Percentiles rank a stretch among this genome's conserved stretches.
Evolutionary conservation across 1,284 basidiomycete genomes (phyloP).

Genomic region (Pterulicium gracile): DNA sequence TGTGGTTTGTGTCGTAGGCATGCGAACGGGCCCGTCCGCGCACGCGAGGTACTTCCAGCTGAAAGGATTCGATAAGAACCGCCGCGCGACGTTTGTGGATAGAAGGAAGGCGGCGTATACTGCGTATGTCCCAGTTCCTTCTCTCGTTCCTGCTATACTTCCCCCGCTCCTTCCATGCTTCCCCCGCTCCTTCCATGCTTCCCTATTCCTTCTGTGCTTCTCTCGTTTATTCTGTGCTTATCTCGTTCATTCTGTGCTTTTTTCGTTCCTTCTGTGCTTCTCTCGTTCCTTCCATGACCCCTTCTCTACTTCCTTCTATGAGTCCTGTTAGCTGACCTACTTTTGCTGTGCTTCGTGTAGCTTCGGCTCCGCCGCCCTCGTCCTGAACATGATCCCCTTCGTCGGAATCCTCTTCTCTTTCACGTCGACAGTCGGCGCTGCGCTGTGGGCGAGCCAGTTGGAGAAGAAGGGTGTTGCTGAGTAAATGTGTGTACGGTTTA

Average conservation of each 20-base stretch:
- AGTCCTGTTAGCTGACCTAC: no score
- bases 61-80: slow-evolving; percentile 38
- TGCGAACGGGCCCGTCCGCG: slow-evolving; percentile 46
- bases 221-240: not conserved
- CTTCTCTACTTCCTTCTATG: not conserved
- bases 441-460: slow-evolving; percentile 59
- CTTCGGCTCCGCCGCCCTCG: slow-evolving; percentile 50
- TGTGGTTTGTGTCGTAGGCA: slow-evolving; percentile 17
- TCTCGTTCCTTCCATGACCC: no score
- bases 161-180: no score
- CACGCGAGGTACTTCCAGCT: slow-evolving; percentile 64
- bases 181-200: no score
- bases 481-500: no score
- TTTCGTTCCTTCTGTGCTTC: no score
- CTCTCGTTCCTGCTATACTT: not conserved
- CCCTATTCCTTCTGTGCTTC: not conserved
- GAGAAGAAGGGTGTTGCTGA: no score
- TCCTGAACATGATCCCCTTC: slow-evolving; percentile 54
- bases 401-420: slow-evolving; percentile 42
- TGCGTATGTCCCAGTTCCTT: slow-evolving; percentile 26
- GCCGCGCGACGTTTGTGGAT: slow-evolving; percentile 42
- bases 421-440: slow-evolving; percentile 55
- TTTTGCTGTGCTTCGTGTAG: slow-evolving; percentile 21
- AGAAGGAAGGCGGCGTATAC: slow-evolving; percentile 31
- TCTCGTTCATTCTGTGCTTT: not conserved